Evolutionary conservation across 116 monocot genomes (phyloP).

Genomic region (Dioscorea cayenensis): DNA sequence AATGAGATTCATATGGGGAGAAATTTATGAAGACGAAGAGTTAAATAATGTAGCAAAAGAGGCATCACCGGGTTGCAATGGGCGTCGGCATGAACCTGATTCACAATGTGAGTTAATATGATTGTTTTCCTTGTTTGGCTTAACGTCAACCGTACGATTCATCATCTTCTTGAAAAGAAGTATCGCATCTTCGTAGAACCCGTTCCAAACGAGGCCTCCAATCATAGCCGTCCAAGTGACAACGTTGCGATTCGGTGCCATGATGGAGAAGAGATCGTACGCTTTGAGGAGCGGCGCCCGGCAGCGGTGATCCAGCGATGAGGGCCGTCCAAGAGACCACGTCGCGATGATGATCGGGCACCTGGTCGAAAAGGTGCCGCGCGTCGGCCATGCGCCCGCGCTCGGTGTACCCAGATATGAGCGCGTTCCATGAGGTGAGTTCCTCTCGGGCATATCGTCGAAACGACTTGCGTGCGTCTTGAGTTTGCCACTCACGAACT

Average conservation of each 20-base stretch:
- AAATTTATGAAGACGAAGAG: too few relatives aligned
- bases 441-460: constrained; percentile 32
- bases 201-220: constrained; percentile 9
- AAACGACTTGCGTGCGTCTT: constrained; percentile 22
- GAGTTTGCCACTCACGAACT: not conserved
- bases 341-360: not conserved
- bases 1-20: too few relatives aligned
- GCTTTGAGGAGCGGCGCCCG: constrained; percentile 23
- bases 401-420: constrained; percentile 24
- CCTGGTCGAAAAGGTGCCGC: constrained; percentile 3
- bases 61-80: too few relatives aligned
- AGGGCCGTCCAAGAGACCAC: constrained; percentile 16
- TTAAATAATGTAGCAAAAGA: too few relatives aligned
- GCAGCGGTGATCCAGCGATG: constrained; percentile 10
- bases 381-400: constrained; percentile 6
- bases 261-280: constrained; percentile 10
- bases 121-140: constrained; percentile 7
- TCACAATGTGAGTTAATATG: too few relatives aligned
- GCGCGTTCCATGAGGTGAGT: constrained; percentile 25
- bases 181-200: constrained; percentile 6
- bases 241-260: constrained; percentile 11
- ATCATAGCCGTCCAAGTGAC: constrained; percentile 22
- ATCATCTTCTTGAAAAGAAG: constrained; percentile 4
- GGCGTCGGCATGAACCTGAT: too few relatives aligned
- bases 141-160: constrained; percentile 2